These are phyloP conservation scores for Penicillium tannophilum DNA, from an alignment of 495 filamentous ascomycete species.

Conservation along the genomic window DNA sequence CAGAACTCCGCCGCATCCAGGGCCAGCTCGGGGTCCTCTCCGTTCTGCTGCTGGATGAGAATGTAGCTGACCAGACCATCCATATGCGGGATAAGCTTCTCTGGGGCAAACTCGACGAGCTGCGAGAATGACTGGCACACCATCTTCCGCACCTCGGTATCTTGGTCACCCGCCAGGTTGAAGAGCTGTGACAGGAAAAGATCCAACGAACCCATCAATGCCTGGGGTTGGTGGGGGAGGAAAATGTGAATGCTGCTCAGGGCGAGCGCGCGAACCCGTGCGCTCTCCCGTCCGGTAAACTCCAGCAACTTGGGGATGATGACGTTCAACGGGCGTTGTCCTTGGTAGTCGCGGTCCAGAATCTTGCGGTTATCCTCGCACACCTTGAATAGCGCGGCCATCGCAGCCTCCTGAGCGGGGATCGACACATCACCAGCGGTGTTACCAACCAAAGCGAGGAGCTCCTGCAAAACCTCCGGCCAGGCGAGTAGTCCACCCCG, in stretches of 20 bases:
- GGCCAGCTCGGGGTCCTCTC: constrained; percentile 85
- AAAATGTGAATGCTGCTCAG: constrained; percentile 89
- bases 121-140: constrained; percentile 94
- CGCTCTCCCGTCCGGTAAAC: constrained; percentile 71
- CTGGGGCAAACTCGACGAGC: constrained; percentile 85
- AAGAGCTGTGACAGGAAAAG: constrained; percentile 80
- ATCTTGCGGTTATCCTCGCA: constrained; percentile 93
- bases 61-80: constrained; percentile 90
- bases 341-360: constrained; percentile 82
- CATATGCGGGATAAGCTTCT: constrained; percentile 88
- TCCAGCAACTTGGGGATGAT: constrained; percentile 90
- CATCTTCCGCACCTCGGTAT: constrained; percentile 78
- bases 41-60: constrained; percentile 79
- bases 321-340: constrained; percentile 81
- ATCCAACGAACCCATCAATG: constrained; percentile 75
- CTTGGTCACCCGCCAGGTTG: constrained; percentile 71
- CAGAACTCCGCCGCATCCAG: constrained; percentile 98
- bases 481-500: constrained; percentile 85
- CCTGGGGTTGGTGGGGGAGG: constrained; percentile 75
- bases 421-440: constrained; percentile 63
- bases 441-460: constrained; percentile 76
- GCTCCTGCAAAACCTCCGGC: constrained; percentile 84
- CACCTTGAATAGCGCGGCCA: constrained; percentile 89
- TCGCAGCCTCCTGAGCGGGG: constrained; percentile 86
- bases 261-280: constrained; percentile 76